Evolutionary conservation across 78 protist species (phyloP).

Genomic region (Polysphondylium violaceum): DNA sequence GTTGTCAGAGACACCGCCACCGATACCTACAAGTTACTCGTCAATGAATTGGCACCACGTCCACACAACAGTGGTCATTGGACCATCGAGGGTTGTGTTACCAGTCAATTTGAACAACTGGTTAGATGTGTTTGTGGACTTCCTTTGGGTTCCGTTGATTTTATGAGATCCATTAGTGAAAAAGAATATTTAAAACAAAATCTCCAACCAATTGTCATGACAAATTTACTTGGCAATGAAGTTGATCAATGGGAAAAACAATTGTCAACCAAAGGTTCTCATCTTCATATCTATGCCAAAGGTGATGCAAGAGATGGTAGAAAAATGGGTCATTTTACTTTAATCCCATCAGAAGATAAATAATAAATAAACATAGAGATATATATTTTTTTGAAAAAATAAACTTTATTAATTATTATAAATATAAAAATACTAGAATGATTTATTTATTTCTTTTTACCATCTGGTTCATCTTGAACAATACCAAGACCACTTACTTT

Average conservation of each 20-base stretch:
- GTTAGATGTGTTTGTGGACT: constrained; percentile 90
- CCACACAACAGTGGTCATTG: constrained; percentile 97
- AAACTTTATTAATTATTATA: too few species aligned
- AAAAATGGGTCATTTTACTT: constrained; percentile 93
- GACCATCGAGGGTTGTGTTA: constrained; percentile 93
- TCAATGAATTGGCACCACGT: constrained; percentile 97
- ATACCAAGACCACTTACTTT: constrained; percentile 81
- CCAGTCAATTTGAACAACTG: constrained; percentile 91
- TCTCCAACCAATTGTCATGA: constrained; percentile 56
- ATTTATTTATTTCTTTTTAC: constrained; percentile 21
- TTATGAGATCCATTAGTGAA: constrained; percentile 47
- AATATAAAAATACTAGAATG: too few species aligned
- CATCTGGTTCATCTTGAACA: constrained; percentile 25
- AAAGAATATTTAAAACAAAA: constrained; percentile 42
- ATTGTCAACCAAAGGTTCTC: constrained; percentile 37
- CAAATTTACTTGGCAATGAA: constrained; percentile 72
- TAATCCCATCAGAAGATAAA: constrained; percentile 6
- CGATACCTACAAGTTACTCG: constrained; percentile 67
- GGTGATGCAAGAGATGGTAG: constrained; percentile 77
- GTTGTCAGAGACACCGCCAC: constrained; percentile 17
- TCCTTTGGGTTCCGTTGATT: constrained; percentile 84
- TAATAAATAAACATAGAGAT: too few species aligned
- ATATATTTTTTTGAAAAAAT: too few species aligned
- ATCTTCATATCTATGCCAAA: constrained; percentile 91
- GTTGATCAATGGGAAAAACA: constrained; percentile 74